These are phyloP conservation scores for Tolypocladium tropicale DNA, from an alignment of 2,329 filamentous ascomycete genomes.

Conservation along the genomic window DNA sequence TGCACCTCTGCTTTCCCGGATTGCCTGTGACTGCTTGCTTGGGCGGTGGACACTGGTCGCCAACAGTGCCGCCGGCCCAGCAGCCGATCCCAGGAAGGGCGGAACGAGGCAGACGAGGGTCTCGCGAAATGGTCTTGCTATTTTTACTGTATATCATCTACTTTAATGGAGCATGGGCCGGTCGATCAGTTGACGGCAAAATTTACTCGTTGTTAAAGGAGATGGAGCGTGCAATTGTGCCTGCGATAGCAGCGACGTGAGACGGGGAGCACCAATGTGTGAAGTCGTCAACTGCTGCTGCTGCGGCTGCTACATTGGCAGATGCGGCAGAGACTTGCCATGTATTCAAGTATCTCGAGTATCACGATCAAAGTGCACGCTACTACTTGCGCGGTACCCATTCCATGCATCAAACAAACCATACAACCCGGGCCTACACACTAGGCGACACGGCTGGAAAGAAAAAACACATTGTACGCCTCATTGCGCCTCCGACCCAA, in stretches of 20 bases:
- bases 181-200: conserved; percentile 6
- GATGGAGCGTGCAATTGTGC: neutral
- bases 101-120: neutral
- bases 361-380: neutral
- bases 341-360: neutral
- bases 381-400: neutral
- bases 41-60: neutral
- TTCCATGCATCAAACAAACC: neutral
- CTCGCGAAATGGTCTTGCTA: neutral
- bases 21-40: neutral
- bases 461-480: neutral
- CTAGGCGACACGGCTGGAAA: neutral
- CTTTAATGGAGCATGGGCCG: conserved; percentile 8
- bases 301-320: neutral
- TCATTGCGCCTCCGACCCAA: neutral
- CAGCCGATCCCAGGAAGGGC: neutral
- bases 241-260: neutral
- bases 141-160: conserved; percentile 16
- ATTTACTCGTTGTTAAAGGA: conserved; percentile 5
- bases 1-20: neutral
- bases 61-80: neutral
- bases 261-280: neutral
- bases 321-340: neutral
- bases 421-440: neutral
- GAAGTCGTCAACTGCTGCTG: neutral